Base-by-base conservation (phyloP, 1,139 yeast species). In the Wickerhamiella infanticola region DNA sequence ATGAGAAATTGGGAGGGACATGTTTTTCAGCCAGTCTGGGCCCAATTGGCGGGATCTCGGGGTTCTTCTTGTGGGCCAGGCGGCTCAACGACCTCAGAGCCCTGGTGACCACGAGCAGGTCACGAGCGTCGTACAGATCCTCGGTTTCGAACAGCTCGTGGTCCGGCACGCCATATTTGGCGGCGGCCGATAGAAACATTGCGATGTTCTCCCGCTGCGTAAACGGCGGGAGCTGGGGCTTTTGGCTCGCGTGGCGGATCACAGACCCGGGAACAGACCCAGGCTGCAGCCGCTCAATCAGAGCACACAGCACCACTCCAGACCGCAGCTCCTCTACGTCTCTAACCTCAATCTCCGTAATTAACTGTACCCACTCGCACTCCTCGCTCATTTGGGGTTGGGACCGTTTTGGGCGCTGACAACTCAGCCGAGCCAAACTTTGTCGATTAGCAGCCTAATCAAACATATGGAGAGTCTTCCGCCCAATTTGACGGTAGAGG, bases 61-160 rank as follows among this genome's bases (percentile, higher is more conserved):
- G 67, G 58, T 75, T 66, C 41, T 66, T 64, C 47, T 66, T 64
- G 51, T 74, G 72, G 1, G 77, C 74, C 51, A 74, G 68, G 48
- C 95, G 67, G 0, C 93, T 80, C 45, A 85, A 68, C 1, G 94
- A 75, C 57, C 82, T 77, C 41, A 85, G 65, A 0, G 93, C 74
- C 51, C 82, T 77, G 18, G 80, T 64, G 4, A 85, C 85, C 53
- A 81, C 88, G 44, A 82, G 79, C 0, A 90, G 86, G 60, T 85
- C 94, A 53, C 74, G 72, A 35, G 65, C 62, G 57, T 85, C 95
- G 55, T 66, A 84, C 49, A 85, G 66, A 58, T 85, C 95, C 5
- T 81, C 74, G 0, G 95, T 84, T 54, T 81, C 90, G 58, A 85
- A 85, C 42, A 81, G 65, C 58, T 85, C 95, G 58, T 83, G 88